Percentiles rank a stretch among this genome's conserved stretches.
Conservation (phyloP, 2,329 filamentous ascomycete species). For the Xylaria sp. region DNA sequence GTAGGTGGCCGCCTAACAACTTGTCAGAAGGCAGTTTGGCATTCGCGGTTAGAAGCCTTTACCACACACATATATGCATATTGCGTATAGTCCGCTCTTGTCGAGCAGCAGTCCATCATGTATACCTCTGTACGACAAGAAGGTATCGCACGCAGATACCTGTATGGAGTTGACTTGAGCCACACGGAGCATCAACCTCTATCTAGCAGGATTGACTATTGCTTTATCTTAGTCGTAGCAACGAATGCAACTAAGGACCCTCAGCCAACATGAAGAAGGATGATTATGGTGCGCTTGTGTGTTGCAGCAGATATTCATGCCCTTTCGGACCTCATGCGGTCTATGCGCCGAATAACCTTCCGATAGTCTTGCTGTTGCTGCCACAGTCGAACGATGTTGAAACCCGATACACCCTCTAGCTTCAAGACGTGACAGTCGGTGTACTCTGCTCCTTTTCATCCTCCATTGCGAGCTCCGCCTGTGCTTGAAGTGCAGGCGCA, state of each 20-base stretch:
- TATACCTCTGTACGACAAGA: neutral
- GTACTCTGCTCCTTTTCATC: conserved; percentile 54
- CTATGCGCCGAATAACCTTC: neutral
- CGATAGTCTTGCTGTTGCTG: neutral
- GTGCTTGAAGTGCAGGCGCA: conserved; percentile 70
- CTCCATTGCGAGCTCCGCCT: conserved; percentile 63
- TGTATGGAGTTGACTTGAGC: neutral
- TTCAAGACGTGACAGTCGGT: conserved; percentile 30
- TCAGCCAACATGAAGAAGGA: neutral
- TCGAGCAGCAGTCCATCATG: neutral
- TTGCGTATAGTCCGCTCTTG: neutral
- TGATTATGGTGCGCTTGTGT: neutral
- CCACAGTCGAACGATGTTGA: neutral
- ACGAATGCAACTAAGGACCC: neutral
- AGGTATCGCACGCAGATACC: neutral
- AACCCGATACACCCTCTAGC: neutral
- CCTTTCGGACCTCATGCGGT: neutral
- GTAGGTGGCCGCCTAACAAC: neutral
- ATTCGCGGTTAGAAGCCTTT: neutral
- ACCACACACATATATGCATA: neutral
- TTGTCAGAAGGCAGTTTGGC: neutral
- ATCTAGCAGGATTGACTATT: neutral
- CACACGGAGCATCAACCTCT: neutral
- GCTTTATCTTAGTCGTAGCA: neutral
- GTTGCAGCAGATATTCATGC: neutral